Evolutionary conservation across 2,329 filamentous ascomycete genomes (phyloP), one percentile per base, ranked within the genome.

Genomic region (Byssoonygena ceratinophila): DNA sequence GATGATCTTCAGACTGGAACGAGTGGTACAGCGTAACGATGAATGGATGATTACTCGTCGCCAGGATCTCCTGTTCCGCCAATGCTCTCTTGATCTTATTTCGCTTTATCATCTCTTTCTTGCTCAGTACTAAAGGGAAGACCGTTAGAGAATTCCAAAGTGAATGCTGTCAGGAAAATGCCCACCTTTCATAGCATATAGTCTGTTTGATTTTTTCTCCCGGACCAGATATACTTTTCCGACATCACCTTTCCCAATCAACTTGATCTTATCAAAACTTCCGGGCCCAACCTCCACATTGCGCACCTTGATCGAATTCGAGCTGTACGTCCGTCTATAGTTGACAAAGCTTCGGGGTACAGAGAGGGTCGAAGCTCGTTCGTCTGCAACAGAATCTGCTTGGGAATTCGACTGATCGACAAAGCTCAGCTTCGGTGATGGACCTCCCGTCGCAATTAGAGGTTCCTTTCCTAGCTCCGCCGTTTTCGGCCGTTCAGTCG

Each of bases 51-150:
- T 98, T 98, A 76, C 91, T 97, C 39, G 92, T 98, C 7, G 92
- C 92, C 51, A 98, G 76, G 59, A 98, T 98, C 70, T 98, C 92
- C 68, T 97, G 92, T 72, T 98, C 92, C 34, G 92, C 92, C 60
- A 98, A 77, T 12, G 92, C 92, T 66, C 92, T 83, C 79, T 98
- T 98, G 74, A 98, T 98, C 79, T 98, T 98, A 77, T 98, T 98
- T 54, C 92, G 85, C 76, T 98, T 98, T 71, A 98, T 98, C 92
- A 98, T 98, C 71, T 98, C 92, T 76, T 97, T 96, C 73, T 98
- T 98, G 78, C 90, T 97, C 70, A 98, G 68, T 4, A 98, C 92
- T 97, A 65, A 14, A 44, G 50, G 48, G 71, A 61, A 8, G 43
- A 57, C 59, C n/a, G 40, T 40, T 18, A 48, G 11, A 39, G 51